Evolutionary conservation across 192 early-diverging fungal species (phyloP).

Genomic region (Mycoemilia scoparia): DNA sequence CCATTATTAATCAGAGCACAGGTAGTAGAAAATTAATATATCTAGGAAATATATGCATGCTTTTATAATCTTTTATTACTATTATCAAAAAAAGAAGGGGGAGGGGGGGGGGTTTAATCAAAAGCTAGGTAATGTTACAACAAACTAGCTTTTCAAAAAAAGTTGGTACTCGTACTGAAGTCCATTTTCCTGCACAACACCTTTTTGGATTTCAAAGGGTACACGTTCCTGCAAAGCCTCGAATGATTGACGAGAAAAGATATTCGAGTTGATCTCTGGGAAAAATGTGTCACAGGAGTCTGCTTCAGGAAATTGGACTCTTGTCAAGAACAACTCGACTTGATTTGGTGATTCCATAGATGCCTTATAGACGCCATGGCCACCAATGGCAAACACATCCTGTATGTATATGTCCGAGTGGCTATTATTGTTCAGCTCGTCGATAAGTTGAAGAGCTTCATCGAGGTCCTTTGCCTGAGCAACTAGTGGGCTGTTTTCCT

Average conservation of each 20-base stretch:
- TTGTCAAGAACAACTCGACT: slow-evolving; percentile 48
- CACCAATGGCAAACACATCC: slow-evolving; percentile 69
- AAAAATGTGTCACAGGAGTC: slow-evolving; percentile 65
- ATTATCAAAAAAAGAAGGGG: too few species aligned
- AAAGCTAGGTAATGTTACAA: too few species aligned
- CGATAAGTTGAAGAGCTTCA: slow-evolving; percentile 28
- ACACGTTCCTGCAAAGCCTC: slow-evolving; percentile 31
- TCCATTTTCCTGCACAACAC: slow-evolving; percentile 31
- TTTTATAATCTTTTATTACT: too few species aligned
- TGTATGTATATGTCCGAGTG: slow-evolving; percentile 3
- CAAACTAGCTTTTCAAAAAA: slow-evolving; percentile 3
- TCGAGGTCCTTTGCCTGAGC: slow-evolving; percentile 9
- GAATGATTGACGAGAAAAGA: slow-evolving; percentile 23
- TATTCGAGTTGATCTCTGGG: slow-evolving; percentile 30
- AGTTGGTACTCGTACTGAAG: slow-evolving; percentile 42
- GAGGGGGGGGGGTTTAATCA: too few species aligned
- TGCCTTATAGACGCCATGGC: slow-evolving; percentile 51
- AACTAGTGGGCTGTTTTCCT: slow-evolving; percentile 3
- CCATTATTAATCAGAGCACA: too few species aligned
- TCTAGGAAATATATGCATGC: too few species aligned
- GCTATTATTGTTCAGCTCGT: slow-evolving; percentile 6
- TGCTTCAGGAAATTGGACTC: slow-evolving; percentile 33
- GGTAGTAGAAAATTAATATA: too few species aligned
- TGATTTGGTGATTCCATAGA: slow-evolving; percentile 38
- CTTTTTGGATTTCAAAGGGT: slow-evolving; percentile 14